phyloP scores from a whole-genome alignment of 805 yeast species.

The Kodamaea hsintzibuensis region DNA sequence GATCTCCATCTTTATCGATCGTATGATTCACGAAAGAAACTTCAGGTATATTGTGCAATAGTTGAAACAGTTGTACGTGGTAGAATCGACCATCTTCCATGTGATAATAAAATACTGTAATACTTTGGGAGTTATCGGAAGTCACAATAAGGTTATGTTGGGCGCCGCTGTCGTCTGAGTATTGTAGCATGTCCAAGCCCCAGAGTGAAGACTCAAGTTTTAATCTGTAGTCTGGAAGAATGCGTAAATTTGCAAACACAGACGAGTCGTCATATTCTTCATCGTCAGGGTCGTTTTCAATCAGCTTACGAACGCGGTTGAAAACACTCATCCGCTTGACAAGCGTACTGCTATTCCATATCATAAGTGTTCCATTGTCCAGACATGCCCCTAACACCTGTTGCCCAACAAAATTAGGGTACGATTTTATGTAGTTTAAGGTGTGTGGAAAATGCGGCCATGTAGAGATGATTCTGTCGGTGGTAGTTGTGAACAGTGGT shows the following conservation, averaged over 20 bases:
- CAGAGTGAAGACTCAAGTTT: conserved; percentile 52
- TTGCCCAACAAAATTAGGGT: conserved; percentile 32
- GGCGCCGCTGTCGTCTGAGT: conserved; percentile 13
- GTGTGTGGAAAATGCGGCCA: conserved; percentile 59
- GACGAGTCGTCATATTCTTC: conserved; percentile 2
- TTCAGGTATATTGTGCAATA: conserved; percentile 58
- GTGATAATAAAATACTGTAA: conserved; percentile 43
- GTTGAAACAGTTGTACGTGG: conserved; percentile 38
- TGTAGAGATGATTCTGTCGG: conserved; percentile 46
- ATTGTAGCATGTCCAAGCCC: conserved; percentile 53
- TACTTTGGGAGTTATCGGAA: conserved; percentile 54
- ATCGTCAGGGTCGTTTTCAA: not conserved
- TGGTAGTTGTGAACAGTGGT: conserved; percentile 41
- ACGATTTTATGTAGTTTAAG: conserved; percentile 48
- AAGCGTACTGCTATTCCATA: conserved; percentile 35
- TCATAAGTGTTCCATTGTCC: conserved; percentile 54
- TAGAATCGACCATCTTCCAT: conserved; percentile 24
- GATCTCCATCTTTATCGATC: conserved; percentile 15
- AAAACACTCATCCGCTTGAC: conserved; percentile 13
- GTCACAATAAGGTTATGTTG: conserved; percentile 41
- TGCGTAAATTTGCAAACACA: conserved; percentile 20
- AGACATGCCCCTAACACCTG: conserved; percentile 50
- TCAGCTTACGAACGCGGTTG: not conserved
- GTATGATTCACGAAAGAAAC: conserved; percentile 38
- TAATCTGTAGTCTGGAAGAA: conserved; percentile 28